These are phyloP conservation scores for Fusarium azukiicola DNA, from an alignment of 2,329 filamentous ascomycete species.

Conservation along the genomic window DNA sequence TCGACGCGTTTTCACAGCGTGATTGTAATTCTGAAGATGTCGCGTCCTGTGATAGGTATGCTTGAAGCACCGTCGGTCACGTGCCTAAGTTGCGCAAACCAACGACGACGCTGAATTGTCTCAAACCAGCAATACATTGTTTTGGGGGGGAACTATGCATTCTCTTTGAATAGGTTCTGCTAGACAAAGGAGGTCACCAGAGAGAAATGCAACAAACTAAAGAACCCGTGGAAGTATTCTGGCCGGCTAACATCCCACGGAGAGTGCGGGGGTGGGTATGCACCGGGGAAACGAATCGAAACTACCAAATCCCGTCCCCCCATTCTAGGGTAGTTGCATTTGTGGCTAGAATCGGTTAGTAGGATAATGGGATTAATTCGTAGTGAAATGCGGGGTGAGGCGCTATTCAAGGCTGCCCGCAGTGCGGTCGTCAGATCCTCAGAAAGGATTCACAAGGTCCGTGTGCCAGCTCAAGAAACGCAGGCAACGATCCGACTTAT, in stretches of 20 bases:
- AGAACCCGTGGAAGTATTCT: not conserved
- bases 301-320: not conserved
- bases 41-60: too few relatives aligned
- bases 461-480: not conserved
- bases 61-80: too few relatives aligned
- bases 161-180: not conserved
- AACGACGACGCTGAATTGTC: too few relatives aligned
- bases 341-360: not conserved
- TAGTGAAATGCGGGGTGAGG: too few relatives aligned
- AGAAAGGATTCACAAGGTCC: not conserved
- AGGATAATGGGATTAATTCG: not conserved
- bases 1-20: too few relatives aligned
- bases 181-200: not conserved
- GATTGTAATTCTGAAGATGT: too few relatives aligned
- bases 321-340: not conserved
- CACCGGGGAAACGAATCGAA: not conserved
- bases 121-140: too few relatives aligned
- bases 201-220: not conserved
- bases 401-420: too few relatives aligned
- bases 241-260: not conserved
- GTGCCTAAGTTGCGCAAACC: too few relatives aligned
- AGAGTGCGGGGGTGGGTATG: not conserved
- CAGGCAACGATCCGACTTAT: not conserved
- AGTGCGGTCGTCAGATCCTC: too few relatives aligned
- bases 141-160: too few relatives aligned